A percentile compares a stretch with the other conserved stretches of the same genome.
Evolutionary conservation across 2,329 filamentous ascomycete species (phyloP).

Genomic region (Fusarium pseudocircinatum): DNA sequence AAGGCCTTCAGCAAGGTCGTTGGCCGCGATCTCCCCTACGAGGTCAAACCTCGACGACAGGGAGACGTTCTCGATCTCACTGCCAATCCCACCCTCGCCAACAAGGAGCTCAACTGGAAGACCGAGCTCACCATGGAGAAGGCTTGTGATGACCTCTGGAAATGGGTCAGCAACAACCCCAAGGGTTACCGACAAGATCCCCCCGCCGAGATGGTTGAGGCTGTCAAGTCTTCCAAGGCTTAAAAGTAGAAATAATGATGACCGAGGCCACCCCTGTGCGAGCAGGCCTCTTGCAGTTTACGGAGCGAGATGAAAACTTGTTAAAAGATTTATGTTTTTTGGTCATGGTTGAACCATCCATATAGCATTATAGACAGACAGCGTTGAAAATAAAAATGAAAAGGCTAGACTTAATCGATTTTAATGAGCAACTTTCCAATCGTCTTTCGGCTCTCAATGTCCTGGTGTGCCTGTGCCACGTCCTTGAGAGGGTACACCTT

Average conservation of each 20-base stretch:
- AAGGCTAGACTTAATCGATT: slow-evolving; percentile 55
- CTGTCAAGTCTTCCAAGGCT: slow-evolving; percentile 57
- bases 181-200: slow-evolving; percentile 92
- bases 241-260: slow-evolving; percentile 27
- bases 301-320: slow-evolving; percentile 13
- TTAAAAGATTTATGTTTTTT: slow-evolving; percentile 33
- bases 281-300: slow-evolving; percentile 27
- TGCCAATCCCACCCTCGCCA: slow-evolving; percentile 87
- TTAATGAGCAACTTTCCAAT: slow-evolving; percentile 84
- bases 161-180: slow-evolving; percentile 97
- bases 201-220: slow-evolving; percentile 81
- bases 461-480: slow-evolving; percentile 75
- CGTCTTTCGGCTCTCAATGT: slow-evolving; percentile 84
- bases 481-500: slow-evolving; percentile 81
- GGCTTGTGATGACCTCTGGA: slow-evolving; percentile 94
- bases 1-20: slow-evolving; percentile 91
- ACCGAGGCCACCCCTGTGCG: slow-evolving; percentile 19
- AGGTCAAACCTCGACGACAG: slow-evolving; percentile 82
- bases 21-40: slow-evolving; percentile 85
- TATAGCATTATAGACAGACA: slow-evolving; percentile 38
- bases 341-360: slow-evolving; percentile 31
- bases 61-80: slow-evolving; percentile 96
- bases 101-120: slow-evolving; percentile 91
- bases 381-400: slow-evolving; percentile 28
- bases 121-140: slow-evolving; percentile 90